phyloP scores from a whole-genome alignment of 2,329 filamentous ascomycete genomes.

The Penicillium frequentans region DNA sequence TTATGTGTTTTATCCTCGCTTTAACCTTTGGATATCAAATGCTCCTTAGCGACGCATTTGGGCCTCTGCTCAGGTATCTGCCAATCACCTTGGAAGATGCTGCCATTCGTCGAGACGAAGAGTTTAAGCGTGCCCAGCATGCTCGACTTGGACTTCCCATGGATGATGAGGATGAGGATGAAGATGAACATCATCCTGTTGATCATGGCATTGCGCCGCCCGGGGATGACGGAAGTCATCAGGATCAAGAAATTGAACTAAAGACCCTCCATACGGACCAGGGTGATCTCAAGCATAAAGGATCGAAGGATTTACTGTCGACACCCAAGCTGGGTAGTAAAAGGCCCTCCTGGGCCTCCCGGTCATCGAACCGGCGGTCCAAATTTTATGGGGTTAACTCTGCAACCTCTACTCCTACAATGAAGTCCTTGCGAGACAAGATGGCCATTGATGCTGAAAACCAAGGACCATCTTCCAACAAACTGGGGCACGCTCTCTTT shows the following conservation, averaged over 20 bases:
- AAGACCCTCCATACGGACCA: slow-evolving; percentile 34
- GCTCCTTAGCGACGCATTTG: slow-evolving; percentile 78
- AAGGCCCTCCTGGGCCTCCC: slow-evolving; percentile 46
- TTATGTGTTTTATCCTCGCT: slow-evolving; percentile 74
- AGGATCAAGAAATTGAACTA: slow-evolving; percentile 50
- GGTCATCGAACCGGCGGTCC: slow-evolving; percentile 40
- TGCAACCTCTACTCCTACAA: slow-evolving; percentile 31
- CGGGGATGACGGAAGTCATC: slow-evolving; percentile 41
- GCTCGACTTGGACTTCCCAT: slow-evolving; percentile 63
- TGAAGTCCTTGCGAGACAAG: slow-evolving; percentile 37
- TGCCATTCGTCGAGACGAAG: slow-evolving; percentile 84
- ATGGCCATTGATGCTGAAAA: slow-evolving; percentile 63
- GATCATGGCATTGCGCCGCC: slow-evolving; percentile 48
- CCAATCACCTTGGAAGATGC: slow-evolving; percentile 96
- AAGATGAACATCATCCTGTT: slow-evolving; percentile 37
- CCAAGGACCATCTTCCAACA: slow-evolving; percentile 57
- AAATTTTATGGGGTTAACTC: slow-evolving; percentile 41
- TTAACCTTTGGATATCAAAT: slow-evolving; percentile 77
- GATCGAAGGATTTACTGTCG: slow-evolving; percentile 10
- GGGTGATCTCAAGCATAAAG: slow-evolving; percentile 15
- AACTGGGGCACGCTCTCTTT: slow-evolving; percentile 78
- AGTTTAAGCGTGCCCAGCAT: slow-evolving; percentile 78
- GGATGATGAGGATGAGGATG: slow-evolving; percentile 56
- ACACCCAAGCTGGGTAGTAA: slow-evolving; percentile 28
- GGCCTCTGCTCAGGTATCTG: slow-evolving; percentile 80